Evolutionary conservation across 108 stramenopile genomes (phyloP).

Genomic region (Pelagomonas calceolata): DNA sequence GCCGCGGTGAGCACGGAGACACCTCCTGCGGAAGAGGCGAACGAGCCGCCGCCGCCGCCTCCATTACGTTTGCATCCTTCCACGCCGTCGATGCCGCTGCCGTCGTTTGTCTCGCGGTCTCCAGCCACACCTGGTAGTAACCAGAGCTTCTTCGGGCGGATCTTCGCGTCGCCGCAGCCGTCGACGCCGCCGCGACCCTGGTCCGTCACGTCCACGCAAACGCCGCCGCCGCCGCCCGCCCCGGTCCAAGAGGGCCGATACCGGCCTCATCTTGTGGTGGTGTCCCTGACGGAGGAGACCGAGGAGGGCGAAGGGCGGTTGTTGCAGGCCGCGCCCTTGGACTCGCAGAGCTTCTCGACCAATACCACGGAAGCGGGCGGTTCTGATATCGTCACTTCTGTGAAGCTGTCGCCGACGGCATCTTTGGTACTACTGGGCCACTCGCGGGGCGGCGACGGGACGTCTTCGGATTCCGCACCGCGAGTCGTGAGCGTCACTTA

Average conservation of each 20-base stretch:
- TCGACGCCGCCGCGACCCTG: no score
- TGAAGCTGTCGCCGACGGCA: constrained; percentile 78
- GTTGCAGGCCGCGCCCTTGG: neutral
- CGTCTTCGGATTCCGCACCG: neutral
- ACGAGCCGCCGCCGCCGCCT: neutral
- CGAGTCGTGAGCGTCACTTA: neutral
- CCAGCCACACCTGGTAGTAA: no score
- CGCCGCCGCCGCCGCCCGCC: no score
- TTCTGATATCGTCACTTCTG: constrained; percentile 58
- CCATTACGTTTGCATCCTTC: neutral
- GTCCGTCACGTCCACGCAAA: no score
- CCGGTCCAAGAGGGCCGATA: constrained; percentile 39
- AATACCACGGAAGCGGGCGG: neutral
- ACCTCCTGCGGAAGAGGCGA: neutral
- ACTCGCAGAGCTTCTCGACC: neutral
- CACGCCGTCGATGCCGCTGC: neutral
- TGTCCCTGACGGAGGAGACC: constrained; percentile 38
- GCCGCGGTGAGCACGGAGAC: neutral
- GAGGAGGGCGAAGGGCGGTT: neutral
- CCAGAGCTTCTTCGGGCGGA: no score
- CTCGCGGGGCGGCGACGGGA: constrained; percentile 41
- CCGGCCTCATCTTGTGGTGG: constrained; percentile 67
- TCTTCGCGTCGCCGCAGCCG: no score
- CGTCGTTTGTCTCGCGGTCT: no score
- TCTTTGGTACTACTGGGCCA: constrained; percentile 83